Base-by-base conservation (phyloP, 148 eudicot species). In the Fagopyrum tataricum region DNA sequence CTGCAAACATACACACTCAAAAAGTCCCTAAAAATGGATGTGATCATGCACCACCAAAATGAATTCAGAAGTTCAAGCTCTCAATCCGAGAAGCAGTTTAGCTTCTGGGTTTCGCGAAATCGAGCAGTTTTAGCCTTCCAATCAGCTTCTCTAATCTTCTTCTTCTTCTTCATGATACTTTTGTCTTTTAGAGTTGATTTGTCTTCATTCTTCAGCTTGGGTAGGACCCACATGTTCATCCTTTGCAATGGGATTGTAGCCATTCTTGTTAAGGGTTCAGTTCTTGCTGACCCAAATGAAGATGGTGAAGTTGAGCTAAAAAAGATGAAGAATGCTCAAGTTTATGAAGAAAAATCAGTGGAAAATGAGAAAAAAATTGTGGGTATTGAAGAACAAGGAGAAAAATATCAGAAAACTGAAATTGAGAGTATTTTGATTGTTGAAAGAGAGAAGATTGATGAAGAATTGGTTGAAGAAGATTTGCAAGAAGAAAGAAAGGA, bases 161-260 rank as follows among this genome's bases (percentile, higher is more conserved):
- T 81, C 59, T 40, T 81, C 40, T 26, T 85, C 0, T 46, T 79
- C 71, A 75, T 31, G 37, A 31, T 79, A 44, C 75, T 75, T 43
- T 79, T 74, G 12, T 82, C 85, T 47, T 72, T 79, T 10, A 18
- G 77, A 0, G 6, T 74, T 21, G n/a, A 72, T 26, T 17, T 48
- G 21, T 72, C 77, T 18, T 21, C 23, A 41, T 71, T 80, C 23
- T 39, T 64, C 20, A 64, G 39, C 10, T 20, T 72, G 59, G 89
- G 85, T 56, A 87, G 87, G 73, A 87, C 87, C 78, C 81, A 77
- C 76, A 78, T 89, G 47, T 89, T 89, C 82, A 81, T 89, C 44
- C 75, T 89, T 17, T 89, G 85, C 70, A 87, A 89, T 82, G 89
- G 94, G 61, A 82, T 89, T 70, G 74, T 87, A 11, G 87, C 80